A percentile compares a stretch with the other conserved stretches of the same genome.
Evolutionary conservation across 495 filamentous ascomycete species (phyloP).

Genomic region (Trichoderma orchidacearum): DNA sequence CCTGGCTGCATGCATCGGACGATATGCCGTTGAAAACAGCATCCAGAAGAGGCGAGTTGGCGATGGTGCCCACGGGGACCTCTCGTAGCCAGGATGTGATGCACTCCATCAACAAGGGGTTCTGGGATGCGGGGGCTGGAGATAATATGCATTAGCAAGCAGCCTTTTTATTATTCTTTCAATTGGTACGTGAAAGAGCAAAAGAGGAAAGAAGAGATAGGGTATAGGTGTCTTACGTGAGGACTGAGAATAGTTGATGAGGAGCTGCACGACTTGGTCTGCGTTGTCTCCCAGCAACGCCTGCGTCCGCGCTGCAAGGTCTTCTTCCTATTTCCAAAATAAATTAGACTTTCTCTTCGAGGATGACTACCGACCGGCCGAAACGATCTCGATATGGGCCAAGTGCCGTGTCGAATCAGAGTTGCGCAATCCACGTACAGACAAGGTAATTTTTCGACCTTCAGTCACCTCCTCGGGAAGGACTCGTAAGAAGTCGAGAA

Average conservation of each 20-base stretch:
- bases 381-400: conserved; percentile 20
- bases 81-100: conserved; percentile 94
- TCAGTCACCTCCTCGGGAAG: conserved; percentile 98
- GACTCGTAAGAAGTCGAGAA: conserved; percentile 90
- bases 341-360: conserved; percentile 38
- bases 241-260: conserved; percentile 80
- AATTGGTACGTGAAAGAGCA: not conserved
- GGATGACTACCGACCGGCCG: conserved; percentile 24
- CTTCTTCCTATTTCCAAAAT: conserved; percentile 74
- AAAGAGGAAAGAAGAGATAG: conserved; percentile 2
- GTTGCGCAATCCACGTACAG: conserved; percentile 66
- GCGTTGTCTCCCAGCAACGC: conserved; percentile 88
- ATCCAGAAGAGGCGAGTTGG: conserved; percentile 73
- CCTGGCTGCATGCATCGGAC: conserved; percentile 63
- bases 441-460: conserved; percentile 95
- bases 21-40: conserved; percentile 65
- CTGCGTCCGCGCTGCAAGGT: conserved; percentile 63
- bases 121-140: conserved; percentile 54
- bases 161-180: not conserved
- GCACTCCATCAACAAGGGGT: conserved; percentile 85
- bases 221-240: no score
- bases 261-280: conserved; percentile 64
- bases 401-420: conserved; percentile 13
- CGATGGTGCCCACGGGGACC: conserved; percentile 68
- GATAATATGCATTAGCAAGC: conserved; percentile 9